These are phyloP conservation scores for Emergomyces orientalis DNA, from an alignment of 2,329 filamentous ascomycete genomes.

Conservation along the genomic window DNA sequence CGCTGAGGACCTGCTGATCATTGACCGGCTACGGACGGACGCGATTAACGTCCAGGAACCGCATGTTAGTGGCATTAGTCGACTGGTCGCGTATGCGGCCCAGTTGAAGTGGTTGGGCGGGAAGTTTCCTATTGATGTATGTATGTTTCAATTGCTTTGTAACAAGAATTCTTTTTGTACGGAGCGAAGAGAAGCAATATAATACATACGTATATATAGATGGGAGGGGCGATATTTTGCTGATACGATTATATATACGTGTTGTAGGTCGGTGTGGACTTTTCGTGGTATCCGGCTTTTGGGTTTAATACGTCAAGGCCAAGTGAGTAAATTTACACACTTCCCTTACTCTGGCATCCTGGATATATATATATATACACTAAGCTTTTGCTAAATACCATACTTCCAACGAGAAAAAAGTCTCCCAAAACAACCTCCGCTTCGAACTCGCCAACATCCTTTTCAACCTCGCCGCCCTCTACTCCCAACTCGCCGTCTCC, in stretches of 20 bases:
- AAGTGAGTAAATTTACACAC: conserved; percentile 24
- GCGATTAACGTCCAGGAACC: conserved; percentile 85
- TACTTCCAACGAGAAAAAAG: conserved; percentile 19
- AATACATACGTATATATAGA: neutral
- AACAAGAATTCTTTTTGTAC: neutral
- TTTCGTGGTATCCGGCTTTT: conserved; percentile 89
- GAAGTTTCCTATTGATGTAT: conserved; percentile 81
- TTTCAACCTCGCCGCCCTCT: conserved; percentile 87
- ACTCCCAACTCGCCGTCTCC: conserved; percentile 80
- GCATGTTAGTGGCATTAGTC: conserved; percentile 74
- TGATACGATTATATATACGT: conserved; percentile 3
- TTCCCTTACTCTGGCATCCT: neutral
- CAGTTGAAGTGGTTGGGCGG: conserved; percentile 88
- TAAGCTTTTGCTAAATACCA: neutral
- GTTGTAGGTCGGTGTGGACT: conserved; percentile 75
- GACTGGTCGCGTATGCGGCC: conserved; percentile 82
- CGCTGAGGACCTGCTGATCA: conserved; percentile 72
- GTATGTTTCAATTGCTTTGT: neutral
- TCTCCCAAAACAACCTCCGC: conserved; percentile 56
- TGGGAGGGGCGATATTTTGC: neutral
- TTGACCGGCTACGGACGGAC: conserved; percentile 72
- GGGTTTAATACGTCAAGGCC: conserved; percentile 79
- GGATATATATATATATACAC: neutral
- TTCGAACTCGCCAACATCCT: conserved; percentile 88
- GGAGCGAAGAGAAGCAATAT: neutral